Evolutionary conservation across 2,329 filamentous ascomycete genomes (phyloP).

Genomic region (Arthrocladium fulminans): DNA sequence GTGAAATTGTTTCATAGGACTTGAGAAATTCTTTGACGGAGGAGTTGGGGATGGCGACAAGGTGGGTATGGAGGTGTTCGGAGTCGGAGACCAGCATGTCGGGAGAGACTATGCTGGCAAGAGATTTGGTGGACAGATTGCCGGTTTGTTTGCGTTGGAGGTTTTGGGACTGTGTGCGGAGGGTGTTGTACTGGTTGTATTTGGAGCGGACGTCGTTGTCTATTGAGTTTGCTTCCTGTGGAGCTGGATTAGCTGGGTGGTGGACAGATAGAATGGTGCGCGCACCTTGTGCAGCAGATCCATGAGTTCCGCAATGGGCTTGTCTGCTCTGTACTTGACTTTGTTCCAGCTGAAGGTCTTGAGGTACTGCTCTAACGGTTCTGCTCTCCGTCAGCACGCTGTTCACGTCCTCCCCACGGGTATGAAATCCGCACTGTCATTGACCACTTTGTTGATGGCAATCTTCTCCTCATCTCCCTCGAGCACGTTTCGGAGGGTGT

Average conservation of each 20-base stretch:
- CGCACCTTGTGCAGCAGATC: conserved; percentile 76
- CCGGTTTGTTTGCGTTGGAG: conserved; percentile 85
- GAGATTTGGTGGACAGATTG: conserved; percentile 87
- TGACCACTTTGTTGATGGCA: conserved; percentile 81
- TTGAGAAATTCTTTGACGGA: conserved; percentile 80
- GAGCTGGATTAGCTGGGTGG: conserved; percentile 1
- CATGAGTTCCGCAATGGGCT: conserved; percentile 76
- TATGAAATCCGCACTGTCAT: conserved; percentile 62
- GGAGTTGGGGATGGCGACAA: conserved; percentile 76
- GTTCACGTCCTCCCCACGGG: not conserved
- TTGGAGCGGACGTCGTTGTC: conserved; percentile 95
- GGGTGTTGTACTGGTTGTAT: conserved; percentile 85
- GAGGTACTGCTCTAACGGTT: conserved; percentile 91
- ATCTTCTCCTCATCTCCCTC: conserved; percentile 77
- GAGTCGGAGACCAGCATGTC: conserved; percentile 67
- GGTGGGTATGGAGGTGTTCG: conserved; percentile 92
- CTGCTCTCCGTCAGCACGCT: conserved; percentile 39
- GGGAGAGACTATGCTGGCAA: conserved; percentile 80
- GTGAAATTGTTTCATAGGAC: conserved; percentile 76
- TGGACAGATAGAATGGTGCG: not conserved
- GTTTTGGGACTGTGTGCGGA: conserved; percentile 73
- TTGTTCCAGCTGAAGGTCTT: conserved; percentile 92
- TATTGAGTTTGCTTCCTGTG: conserved; percentile 80
- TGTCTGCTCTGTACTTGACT: conserved; percentile 91
- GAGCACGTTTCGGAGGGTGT: conserved; percentile 73